phyloP scores from a whole-genome alignment of 345 rosid genomes.

The Aquilaria sinensis region DNA sequence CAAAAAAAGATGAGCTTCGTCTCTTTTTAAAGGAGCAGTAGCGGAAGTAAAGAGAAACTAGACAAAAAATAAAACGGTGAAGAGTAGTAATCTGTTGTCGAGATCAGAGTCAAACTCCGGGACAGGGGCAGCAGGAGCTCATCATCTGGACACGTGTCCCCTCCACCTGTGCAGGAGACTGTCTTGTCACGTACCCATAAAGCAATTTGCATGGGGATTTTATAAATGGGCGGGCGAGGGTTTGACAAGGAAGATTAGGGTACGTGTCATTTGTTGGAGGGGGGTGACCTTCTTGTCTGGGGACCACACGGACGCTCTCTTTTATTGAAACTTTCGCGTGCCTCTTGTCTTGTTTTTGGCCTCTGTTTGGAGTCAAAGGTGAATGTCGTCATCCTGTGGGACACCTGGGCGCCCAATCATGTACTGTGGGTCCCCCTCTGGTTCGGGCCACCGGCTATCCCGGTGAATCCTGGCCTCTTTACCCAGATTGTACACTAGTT shows the following conservation, averaged over 20 bases:
- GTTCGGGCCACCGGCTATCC: neutral
- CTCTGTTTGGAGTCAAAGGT: conserved; percentile 17
- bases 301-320: conserved; percentile 11
- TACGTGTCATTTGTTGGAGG: conserved; percentile 18
- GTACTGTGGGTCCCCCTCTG: conserved; percentile 18
- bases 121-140: conserved; percentile 7
- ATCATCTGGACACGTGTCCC: conserved; percentile 19
- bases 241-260: conserved; percentile 15
- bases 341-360: conserved; percentile 24
- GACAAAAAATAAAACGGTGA: no score
- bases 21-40: no score
- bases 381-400: conserved; percentile 13
- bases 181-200: conserved; percentile 22
- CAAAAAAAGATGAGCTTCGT: no score
- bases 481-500: no score
- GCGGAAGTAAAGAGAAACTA: no score
- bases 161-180: conserved; percentile 27
- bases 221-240: conserved; percentile 15
- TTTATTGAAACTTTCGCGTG: conserved; percentile 32
- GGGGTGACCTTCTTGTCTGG: neutral
- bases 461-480: no score
- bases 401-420: conserved; percentile 27
- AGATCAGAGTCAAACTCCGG: conserved; percentile 20
- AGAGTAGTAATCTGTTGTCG: no score
- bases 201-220: conserved; percentile 27